Evolutionary conservation across 129 eudicot genomes (phyloP), one percentile per base, ranked within the genome.

Genomic region (Sambucus nigra): DNA sequence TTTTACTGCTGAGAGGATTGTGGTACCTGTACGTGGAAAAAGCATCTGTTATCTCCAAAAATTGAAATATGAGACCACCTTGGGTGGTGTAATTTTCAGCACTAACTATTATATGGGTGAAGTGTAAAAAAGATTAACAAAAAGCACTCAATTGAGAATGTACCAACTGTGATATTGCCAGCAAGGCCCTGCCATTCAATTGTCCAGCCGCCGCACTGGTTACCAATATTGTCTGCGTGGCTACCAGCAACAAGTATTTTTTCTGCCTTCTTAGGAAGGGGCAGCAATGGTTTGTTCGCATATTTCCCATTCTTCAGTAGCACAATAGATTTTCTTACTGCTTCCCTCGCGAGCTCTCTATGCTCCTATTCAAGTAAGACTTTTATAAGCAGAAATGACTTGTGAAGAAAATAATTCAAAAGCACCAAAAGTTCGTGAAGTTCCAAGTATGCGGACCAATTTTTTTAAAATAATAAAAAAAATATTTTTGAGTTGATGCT

Each of bases 131-230:
- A 2, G 18, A 23, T 22, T 23, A 12, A 25, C n/a, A n/a, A n/a
- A 23, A n/a, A 7, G 33, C 0, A 21, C 23, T 45, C 17, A 47
- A 57, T 22, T 8, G 33, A 55, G 14, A 22, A 12, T 20, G 21
- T 82, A 87, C 96, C 96, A 25, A 42, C 47, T 13, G 94, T 83
- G 49, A 57, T 63, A 60, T 83, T 69, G 78, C 96, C 94, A 14
- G 69, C 71, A 35, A 62, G 66, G 16, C 96, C 96, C 42, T 83
- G 96, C 96, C 96, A 87, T 31, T 63, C 68, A n/a, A 87, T 72
- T 4, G 96, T 83, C 96, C 96, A 87, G 44, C 96, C 96, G 20
- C 96, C 94, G 57, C 94, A 87, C 25, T 87, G 96, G 52, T 87
- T 51, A 27, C 96, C 96, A 29, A 87, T 66, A 50, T 82, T 74